Base-by-base conservation (phyloP, 805 yeast species). In the Jamesozyma jinghongensis region DNA sequence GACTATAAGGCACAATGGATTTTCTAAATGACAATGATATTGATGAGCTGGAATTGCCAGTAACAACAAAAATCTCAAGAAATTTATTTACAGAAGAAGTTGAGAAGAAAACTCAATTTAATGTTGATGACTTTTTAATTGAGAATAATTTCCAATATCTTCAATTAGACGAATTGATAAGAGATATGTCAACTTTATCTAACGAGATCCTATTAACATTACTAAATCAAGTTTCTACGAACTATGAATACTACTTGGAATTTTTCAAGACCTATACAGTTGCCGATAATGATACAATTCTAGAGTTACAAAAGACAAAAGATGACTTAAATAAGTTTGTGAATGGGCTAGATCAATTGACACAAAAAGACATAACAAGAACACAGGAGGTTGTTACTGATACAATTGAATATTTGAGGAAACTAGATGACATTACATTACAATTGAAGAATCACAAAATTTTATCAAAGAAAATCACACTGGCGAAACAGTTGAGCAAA, bases 101-200 rank as follows among this genome's bases (percentile, higher is more conserved):
- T 2, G 57, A 52, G 2, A 36, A 36, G 13, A 40, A 37, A 3
- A 17, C 29, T 1, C 29, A 38, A 12, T 56, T 58, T 31, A 50
- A 55, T 38, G 53, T 56, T 3, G 61, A 57, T 40, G 45, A 44
- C 6, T 59, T 61, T 35, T 45, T 61, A 14, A 45, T 61, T 31
- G 45, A 49, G 19, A 59, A 59, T 38, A 61, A 59, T 38, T 51
- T 59, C 38, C 61, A 61, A n/a, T 61, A 53, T 36, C 41, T 52
- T 13, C 54, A 58, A 8, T 39, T 61, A n/a, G 63, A 61, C 34
- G 41, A 52, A 3, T 48, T 61, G 13, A 50, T 57, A 11, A 44
- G 54, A 22, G 56, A 54, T n/a, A 34, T 59, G 7, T 42, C 53
- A 0, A 38, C 36, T 11, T 39, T 60, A 5, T 56, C 62, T 2